A percentile compares a stretch with the other conserved stretches of the same genome.
Evolutionary conservation across 73 alveolate genomes (phyloP).

Genomic region (Blepharisma japonicum): DNA sequence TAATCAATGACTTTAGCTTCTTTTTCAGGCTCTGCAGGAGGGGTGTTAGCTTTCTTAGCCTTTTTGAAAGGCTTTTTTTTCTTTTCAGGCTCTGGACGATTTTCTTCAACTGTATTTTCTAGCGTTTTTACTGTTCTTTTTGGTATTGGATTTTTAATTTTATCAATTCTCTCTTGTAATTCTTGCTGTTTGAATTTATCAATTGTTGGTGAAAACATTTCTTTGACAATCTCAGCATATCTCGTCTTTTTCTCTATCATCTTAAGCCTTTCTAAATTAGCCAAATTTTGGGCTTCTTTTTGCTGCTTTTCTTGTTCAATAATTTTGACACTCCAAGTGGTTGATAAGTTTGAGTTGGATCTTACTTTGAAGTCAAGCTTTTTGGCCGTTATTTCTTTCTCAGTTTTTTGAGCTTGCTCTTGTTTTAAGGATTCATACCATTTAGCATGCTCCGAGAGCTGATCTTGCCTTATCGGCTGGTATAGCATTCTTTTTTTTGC

Average conservation of each 20-base stretch:
- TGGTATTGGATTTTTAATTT: conserved; percentile 21
- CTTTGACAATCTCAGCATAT: conserved; percentile 16
- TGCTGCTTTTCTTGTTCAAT: not conserved
- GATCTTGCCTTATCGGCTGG: not conserved
- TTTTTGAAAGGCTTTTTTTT: not conserved
- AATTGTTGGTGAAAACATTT: conserved; percentile 1
- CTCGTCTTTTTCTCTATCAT: conserved; percentile 9
- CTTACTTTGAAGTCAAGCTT: not conserved
- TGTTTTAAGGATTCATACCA: conserved; percentile 6
- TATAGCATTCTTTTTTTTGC: not conserved
- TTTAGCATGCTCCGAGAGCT: conserved; percentile 3
- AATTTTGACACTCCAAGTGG: conserved; percentile 8
- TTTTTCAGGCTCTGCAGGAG: not conserved
- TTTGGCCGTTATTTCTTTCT: not conserved
- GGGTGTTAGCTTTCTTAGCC: not conserved
- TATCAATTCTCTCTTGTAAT: not conserved
- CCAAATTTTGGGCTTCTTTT: not conserved
- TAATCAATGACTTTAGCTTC: not conserved
- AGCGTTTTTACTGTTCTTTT: not conserved
- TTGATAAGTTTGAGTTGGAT: not conserved
- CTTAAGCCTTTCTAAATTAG: not conserved
- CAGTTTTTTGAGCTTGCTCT: not conserved
- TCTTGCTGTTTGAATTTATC: not conserved
- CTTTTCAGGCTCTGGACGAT: not conserved
- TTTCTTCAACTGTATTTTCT: too few relatives aligned